Evolutionary conservation across 2,329 filamentous ascomycete species (phyloP).

Genomic region (Botrytis sinoallii): DNA sequence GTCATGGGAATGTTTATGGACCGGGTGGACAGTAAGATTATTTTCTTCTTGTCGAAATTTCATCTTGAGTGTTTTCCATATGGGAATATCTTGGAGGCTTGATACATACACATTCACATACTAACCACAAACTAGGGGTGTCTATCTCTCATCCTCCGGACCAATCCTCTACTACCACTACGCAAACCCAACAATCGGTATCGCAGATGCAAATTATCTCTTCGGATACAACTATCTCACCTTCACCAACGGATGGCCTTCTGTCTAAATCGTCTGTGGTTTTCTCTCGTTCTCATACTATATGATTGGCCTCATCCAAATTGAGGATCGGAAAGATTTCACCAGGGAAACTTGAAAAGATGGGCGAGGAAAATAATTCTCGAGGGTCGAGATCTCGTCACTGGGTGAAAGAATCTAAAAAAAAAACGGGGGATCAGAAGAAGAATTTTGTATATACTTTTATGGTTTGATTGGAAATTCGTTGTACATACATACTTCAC

Average conservation of each 20-base stretch:
- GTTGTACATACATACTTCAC: too few species aligned
- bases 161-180: constrained; percentile 57
- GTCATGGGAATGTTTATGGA: constrained; percentile 59
- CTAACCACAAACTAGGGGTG: constrained; percentile 34
- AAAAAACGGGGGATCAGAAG: too few species aligned
- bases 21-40: constrained; percentile 55
- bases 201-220: constrained; percentile 44
- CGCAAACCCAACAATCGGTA: constrained; percentile 51
- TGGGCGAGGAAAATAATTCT: too few species aligned
- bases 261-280: constrained; percentile 31
- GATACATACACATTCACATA: neutral
- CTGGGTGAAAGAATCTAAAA: too few species aligned
- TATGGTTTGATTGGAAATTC: too few species aligned
- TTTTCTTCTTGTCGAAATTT: neutral
- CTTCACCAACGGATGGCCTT: constrained; percentile 45
- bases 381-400: neutral
- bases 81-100: too few species aligned
- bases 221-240: constrained; percentile 46
- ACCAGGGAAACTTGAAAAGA: too few species aligned
- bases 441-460: too few species aligned
- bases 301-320: neutral
- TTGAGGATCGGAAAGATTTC: neutral
- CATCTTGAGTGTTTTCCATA: too few species aligned
- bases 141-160: constrained; percentile 9
- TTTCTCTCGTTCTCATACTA: neutral